A percentile compares a stretch with the other conserved stretches of the same genome.
Conservation (phyloP, 345 rosid species). For the Euphorbia lathyris region DNA sequence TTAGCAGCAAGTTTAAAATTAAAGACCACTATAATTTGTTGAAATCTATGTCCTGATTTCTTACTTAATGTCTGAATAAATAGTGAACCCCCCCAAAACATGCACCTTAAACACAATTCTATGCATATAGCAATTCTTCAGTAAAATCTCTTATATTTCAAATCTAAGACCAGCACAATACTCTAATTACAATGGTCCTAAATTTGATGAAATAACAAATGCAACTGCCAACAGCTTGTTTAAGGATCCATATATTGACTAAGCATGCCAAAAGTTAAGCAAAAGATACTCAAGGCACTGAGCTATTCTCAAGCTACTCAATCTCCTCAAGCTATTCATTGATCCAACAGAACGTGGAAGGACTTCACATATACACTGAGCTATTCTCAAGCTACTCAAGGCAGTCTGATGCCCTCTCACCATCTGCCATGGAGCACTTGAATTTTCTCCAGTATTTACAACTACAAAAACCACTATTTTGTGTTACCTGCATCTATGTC, state of each 20-base stretch:
- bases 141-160: neutral
- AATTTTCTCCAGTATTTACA: neutral
- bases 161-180: neutral
- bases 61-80: neutral
- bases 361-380: neutral
- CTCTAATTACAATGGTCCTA: neutral
- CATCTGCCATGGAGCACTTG: neutral
- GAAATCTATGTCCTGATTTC: neutral
- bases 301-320: no score
- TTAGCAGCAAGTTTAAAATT: neutral
- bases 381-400: neutral
- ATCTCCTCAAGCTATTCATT: no score
- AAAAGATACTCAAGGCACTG: no score
- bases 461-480: neutral
- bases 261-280: neutral
- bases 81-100: neutral
- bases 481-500: neutral
- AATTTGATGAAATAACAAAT: neutral
- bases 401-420: neutral
- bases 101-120: neutral
- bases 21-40: neutral
- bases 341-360: neutral
- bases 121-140: neutral
- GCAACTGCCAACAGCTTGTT: neutral
- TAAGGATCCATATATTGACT: neutral